A percentile compares a stretch with the other conserved stretches of the same genome.
Conservation (phyloP, 495 filamentous ascomycete species). For the Aspergillus incahuasiensis region DNA sequence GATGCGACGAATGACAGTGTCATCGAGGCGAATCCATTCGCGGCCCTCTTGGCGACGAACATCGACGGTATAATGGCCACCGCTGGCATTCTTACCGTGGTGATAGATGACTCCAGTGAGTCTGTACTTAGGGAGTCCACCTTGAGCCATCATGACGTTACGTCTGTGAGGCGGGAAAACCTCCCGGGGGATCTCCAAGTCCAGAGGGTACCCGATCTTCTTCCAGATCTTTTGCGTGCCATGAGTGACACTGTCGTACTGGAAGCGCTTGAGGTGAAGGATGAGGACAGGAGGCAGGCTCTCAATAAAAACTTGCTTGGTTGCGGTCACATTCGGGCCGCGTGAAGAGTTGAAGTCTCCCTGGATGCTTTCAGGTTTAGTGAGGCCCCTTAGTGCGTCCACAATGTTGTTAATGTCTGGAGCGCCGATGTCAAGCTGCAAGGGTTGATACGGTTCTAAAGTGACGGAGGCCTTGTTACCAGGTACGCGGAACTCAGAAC, state of each 20-base stretch:
- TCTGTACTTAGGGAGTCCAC: constrained; percentile 71
- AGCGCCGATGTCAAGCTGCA: constrained; percentile 90
- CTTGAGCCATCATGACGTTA: constrained; percentile 55
- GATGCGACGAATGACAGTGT: constrained; percentile 83
- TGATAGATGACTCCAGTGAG: constrained; percentile 95
- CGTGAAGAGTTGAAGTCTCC: constrained; percentile 82
- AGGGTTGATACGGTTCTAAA: constrained; percentile 85
- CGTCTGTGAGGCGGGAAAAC: constrained; percentile 77
- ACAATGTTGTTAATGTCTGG: constrained; percentile 82
- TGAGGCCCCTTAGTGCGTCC: constrained; percentile 83
- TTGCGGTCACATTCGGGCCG: constrained; percentile 70
- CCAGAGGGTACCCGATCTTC: constrained; percentile 89
- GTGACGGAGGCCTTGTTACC: constrained; percentile 88
- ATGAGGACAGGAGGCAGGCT: constrained; percentile 88
- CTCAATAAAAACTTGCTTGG: constrained; percentile 94
- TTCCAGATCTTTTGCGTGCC: constrained; percentile 99
- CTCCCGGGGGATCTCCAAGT: constrained; percentile 89
- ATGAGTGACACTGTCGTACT: constrained; percentile 78
- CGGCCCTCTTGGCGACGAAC: constrained; percentile 87
- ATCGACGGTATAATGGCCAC: constrained; percentile 96
- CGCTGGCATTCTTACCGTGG: constrained; percentile 91
- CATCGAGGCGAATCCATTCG: constrained; percentile 94
- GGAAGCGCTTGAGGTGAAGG: constrained; percentile 94
- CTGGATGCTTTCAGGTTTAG: constrained; percentile 75
- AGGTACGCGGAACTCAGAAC: constrained; percentile 83